Evolutionary conservation across 164 flowering plant species (phyloP).

Genomic region (Umbilicus rupestris): DNA sequence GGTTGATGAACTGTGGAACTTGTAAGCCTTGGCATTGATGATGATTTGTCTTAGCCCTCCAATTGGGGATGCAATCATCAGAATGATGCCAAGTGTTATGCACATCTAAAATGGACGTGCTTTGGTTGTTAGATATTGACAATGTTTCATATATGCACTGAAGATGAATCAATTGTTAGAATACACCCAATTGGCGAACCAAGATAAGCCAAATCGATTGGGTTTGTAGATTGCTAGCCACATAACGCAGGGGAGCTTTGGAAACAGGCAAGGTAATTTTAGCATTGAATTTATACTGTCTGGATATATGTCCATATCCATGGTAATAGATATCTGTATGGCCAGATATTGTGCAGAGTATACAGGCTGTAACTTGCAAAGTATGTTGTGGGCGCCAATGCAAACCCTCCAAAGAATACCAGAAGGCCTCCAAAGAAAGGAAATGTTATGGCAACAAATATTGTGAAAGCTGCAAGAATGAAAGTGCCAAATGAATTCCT

Average conservation of each 20-base stretch:
- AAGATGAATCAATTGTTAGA: background rate
- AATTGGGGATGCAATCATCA: constrained; percentile 30
- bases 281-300: background rate
- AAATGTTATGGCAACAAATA: constrained; percentile 52
- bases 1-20: constrained; percentile 16
- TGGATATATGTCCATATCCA: background rate
- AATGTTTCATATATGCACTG: background rate
- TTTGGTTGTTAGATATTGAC: background rate
- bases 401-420: constrained; percentile 24
- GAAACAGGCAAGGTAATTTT: background rate
- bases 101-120: constrained; percentile 20
- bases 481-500: background rate
- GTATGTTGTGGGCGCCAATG: constrained; percentile 43
- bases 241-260: constrained; percentile 44
- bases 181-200: constrained; percentile 37
- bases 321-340: background rate
- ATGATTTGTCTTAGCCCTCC: constrained; percentile 32
- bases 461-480: constrained; percentile 43
- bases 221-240: constrained; percentile 40
- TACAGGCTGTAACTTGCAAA: constrained; percentile 5
- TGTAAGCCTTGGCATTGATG: constrained; percentile 21
- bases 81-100: constrained; percentile 22
- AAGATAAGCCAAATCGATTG: constrained; percentile 28
- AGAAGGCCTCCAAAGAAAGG: constrained; percentile 42
- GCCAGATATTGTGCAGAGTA: background rate